Evolutionary conservation across 2,329 filamentous ascomycete genomes (phyloP).

Genomic region (Akanthomyces uredinophilus): DNA sequence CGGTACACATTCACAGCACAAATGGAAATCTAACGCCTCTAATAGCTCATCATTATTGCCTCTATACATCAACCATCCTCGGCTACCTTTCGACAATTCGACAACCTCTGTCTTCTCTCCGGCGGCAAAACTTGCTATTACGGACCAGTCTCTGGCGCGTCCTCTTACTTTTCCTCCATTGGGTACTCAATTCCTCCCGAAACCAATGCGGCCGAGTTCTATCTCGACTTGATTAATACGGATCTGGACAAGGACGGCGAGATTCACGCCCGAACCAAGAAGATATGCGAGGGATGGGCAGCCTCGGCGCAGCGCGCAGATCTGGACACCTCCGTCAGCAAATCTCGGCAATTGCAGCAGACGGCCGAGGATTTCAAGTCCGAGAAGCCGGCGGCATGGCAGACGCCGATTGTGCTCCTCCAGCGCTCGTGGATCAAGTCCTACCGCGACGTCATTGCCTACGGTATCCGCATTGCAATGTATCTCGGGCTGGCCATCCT

Average conservation of each 20-base stretch:
- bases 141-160: conserved; percentile 54
- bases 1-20: neutral
- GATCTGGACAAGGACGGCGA: conserved; percentile 59
- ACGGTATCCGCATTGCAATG: conserved; percentile 78
- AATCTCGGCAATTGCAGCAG: conserved; percentile 17
- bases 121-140: conserved; percentile 68
- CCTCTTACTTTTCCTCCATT: conserved; percentile 57
- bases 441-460: conserved; percentile 77
- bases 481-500: conserved; percentile 71
- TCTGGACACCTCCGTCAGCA: neutral
- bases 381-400: conserved; percentile 39
- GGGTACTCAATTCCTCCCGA: conserved; percentile 61
- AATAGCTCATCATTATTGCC: conserved; percentile 67
- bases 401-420: conserved; percentile 59
- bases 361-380: conserved; percentile 19
- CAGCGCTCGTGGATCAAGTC: conserved; percentile 79
- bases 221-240: conserved; percentile 72
- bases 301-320: conserved; percentile 14
- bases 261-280: conserved; percentile 33
- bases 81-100: conserved; percentile 72
- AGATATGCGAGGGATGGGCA: conserved; percentile 24
- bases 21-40: neutral
- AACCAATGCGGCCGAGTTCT: conserved; percentile 74
- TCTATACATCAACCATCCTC: conserved; percentile 85
- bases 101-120: conserved; percentile 71